Percentiles rank a stretch among this genome's conserved stretches.
These are phyloP conservation scores for Pseudopyrenochaeta lycopersici DNA, from an alignment of 2,329 filamentous ascomycete genomes.

Conservation along the genomic window DNA sequence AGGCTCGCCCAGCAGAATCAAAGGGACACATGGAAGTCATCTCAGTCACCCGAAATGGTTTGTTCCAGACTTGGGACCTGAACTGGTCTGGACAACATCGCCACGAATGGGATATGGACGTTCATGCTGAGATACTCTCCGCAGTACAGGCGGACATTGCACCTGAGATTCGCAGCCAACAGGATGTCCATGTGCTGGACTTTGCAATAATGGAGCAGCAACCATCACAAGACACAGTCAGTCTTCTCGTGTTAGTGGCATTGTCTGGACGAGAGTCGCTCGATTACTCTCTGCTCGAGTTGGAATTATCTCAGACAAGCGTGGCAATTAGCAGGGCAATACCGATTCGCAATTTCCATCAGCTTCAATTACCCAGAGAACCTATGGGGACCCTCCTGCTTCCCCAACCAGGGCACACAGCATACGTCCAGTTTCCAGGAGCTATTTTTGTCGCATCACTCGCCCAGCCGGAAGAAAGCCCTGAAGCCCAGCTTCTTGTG, in stretches of 20 bases:
- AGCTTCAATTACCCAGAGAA: slow-evolving; percentile 45
- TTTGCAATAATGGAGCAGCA: slow-evolving; percentile 70
- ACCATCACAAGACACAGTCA: slow-evolving; percentile 44
- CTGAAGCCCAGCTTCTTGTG: slow-evolving; percentile 75
- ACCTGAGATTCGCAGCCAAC: slow-evolving; percentile 58
- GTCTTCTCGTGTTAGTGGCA: slow-evolving; percentile 44
- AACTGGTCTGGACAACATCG: slow-evolving; percentile 87
- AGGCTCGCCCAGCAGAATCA: slow-evolving; percentile 73
- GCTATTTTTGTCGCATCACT: slow-evolving; percentile 82
- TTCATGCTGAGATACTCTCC: slow-evolving; percentile 69
- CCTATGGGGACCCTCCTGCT: slow-evolving; percentile 69
- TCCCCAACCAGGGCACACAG: slow-evolving; percentile 79
- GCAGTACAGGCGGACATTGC: slow-evolving; percentile 66
- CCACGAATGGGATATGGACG: slow-evolving; percentile 75
- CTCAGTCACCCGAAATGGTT: slow-evolving; percentile 78
- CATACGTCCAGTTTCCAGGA: slow-evolving; percentile 81
- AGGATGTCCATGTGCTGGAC: slow-evolving; percentile 78
- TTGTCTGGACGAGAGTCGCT: slow-evolving; percentile 43
- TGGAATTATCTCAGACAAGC: slow-evolving; percentile 66
- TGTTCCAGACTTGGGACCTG: slow-evolving; percentile 85
- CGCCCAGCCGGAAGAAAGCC: slow-evolving; percentile 71
- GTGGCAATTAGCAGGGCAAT: slow-evolving; percentile 71
- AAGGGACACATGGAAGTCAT: slow-evolving; percentile 87
- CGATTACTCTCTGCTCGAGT: slow-evolving; percentile 79
- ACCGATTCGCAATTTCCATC: slow-evolving; percentile 66